Evolutionary conservation across 305 asterid genomes (phyloP).

Genomic region (Solanum aculeatissimum): DNA sequence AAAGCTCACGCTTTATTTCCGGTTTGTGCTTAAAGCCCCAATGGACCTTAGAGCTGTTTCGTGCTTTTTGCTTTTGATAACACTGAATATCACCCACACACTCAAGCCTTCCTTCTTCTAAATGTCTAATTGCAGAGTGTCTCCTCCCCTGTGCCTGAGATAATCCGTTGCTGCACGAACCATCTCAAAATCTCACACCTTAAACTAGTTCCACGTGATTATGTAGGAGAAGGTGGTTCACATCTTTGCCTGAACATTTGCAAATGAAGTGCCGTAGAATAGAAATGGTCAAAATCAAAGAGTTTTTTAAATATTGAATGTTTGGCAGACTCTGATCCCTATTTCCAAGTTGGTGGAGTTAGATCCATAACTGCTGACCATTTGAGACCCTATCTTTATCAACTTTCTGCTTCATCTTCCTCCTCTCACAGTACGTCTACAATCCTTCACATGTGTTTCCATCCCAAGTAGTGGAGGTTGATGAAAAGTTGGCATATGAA

Average conservation of each 20-base stretch:
- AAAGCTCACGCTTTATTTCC: too few relatives aligned
- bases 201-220: not conserved
- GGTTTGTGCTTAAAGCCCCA: too few relatives aligned
- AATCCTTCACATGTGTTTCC: not conserved
- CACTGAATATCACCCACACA: not conserved
- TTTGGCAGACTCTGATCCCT: not conserved
- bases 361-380: not conserved
- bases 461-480: not conserved
- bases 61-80: not conserved
- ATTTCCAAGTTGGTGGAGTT: not conserved
- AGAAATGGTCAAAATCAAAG: not conserved
- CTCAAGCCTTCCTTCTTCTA: not conserved
- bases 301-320: not conserved
- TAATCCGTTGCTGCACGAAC: not conserved
- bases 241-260: not conserved
- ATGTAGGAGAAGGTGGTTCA: not conserved
- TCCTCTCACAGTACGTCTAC: not conserved
- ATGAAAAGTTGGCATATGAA: not conserved
- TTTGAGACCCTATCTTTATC: not conserved
- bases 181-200: not conserved
- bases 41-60: too few relatives aligned
- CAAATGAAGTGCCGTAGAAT: not conserved
- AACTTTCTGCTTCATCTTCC: not conserved
- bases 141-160: not conserved
- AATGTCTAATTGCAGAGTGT: not conserved